Evolutionary conservation across 768 basidiomycete genomes (phyloP), one percentile per base, ranked within the genome.

Genomic region (Termitomyces sp.): DNA sequence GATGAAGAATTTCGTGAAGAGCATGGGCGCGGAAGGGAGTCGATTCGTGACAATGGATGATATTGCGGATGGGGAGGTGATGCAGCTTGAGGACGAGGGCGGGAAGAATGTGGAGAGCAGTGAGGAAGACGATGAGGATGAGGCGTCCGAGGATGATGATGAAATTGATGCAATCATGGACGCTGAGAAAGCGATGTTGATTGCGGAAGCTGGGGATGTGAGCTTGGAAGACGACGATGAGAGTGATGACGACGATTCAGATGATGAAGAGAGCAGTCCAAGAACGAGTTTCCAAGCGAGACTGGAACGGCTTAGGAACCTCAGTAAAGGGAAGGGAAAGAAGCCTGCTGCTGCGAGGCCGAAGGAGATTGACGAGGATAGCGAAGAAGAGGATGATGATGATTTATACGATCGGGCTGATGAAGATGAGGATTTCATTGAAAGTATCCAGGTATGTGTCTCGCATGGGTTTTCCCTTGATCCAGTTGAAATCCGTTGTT

Each of bases 31-130:
- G 25, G 69, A 51, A 58, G 69, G 61, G 14, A 56, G 53, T 29
- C 58, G 57, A 58, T 80, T 80, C 63, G 72, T 82, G 50, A 87
- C 86, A n/a, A 84, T 86, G 73, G 88, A 86, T 66, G 90, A 92
- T 72, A 66, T 91, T 25, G 80, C 75, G 50, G 87, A 88, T 70
- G 79, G 74, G 1, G 66, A 73, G 20, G 76, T 80, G 1, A 86
- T 87, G 66, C 92, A 91, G 72, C 74, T 74, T 3, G 82, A 83
- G 56, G 78, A 77, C 59, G 72, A 70, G 64, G 81, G 48, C 87
- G 69, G 69, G 64, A 85, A 87, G 65, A 85, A 86, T 60, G 81
- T 69, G 5, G 75, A 69, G 0, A 69, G 67, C 59, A 68, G 64
- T 36, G 86, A 88, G 65, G 85, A 87, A 8, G 71, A 68, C 0